Base-by-base conservation (phyloP, 148 eudicot genomes). In the Amaranthus hypochondriacus region DNA sequence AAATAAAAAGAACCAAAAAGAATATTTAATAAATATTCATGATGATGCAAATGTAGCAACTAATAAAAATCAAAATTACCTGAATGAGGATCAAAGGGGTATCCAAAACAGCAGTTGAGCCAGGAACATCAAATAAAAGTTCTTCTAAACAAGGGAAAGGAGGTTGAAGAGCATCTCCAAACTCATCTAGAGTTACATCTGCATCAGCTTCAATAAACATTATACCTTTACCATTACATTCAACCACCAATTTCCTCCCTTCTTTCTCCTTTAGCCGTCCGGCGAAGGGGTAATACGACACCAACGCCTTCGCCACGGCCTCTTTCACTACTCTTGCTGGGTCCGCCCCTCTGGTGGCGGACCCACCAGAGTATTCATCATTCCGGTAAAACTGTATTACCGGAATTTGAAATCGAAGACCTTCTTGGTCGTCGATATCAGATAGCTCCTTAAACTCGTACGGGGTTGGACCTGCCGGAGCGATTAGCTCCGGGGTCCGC, bases 211-310 rank as follows among this genome's bases (percentile, higher is more conserved):
- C 72, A 68, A 68, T 68, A 47, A 68, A 68, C 47, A 52, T 5
- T 4, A 53, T 42, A 9, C 72, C 72, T 18, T 68, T 58, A 21
- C 54, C 69, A 0, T 21, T 66, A 66, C 69, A 66, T 7, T 66
- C 69, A 21, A 66, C 69, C 69, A 66, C 7, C 18, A 79, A 65
- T 77, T 79, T 79, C 49, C 74, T 11, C 6, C 44, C 74, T 3
- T 47, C 54, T 4, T 54, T 64, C 44, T 74, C 77, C 69, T 28
- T 78, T 21, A 78, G 12, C 64, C 81, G 46, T 39, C 81, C 81
- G 3, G 81, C 80, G 66, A 69, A 72, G 2, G 80, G 80, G 56
- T 77, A 71, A 66, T 77, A 77, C 15, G 58, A 63, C 57, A 77
- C 80, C 66, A 77, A 43, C 7, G 80, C 80, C 69, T 77, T 75